Conservation (phyloP, 495 filamentous ascomycete genomes). For the Poronia punctata region DNA sequence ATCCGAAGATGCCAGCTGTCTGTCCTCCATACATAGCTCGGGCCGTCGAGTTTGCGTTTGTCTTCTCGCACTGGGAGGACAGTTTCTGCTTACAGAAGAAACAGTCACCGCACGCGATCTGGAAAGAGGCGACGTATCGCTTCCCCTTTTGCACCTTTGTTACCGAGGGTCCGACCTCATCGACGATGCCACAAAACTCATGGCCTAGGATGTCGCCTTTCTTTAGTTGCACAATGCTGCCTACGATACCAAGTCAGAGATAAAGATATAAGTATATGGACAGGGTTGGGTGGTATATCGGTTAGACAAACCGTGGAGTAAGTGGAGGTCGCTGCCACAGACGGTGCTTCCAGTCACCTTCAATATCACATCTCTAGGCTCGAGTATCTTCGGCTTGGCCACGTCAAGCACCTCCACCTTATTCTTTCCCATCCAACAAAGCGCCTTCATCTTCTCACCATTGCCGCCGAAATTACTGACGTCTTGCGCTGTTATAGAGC, state of each 20-base stretch:
- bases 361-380: constrained; percentile 72
- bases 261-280: not conserved
- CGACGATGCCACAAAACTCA: constrained; percentile 80
- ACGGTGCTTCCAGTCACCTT: constrained; percentile 81
- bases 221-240: constrained; percentile 60
- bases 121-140: constrained; percentile 78
- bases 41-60: constrained; percentile 62
- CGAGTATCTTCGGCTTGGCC: constrained; percentile 63
- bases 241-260: constrained; percentile 6
- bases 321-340: constrained; percentile 80
- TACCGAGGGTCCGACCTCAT: constrained; percentile 56
- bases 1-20: constrained; percentile 70
- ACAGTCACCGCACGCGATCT: constrained; percentile 75
- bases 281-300: too few relatives aligned
- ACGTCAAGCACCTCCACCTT: constrained; percentile 53
- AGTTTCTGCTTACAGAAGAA: constrained; percentile 70
- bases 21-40: constrained; percentile 65
- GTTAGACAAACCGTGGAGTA: constrained; percentile 53
- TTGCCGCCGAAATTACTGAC: constrained; percentile 43
- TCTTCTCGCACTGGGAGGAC: constrained; percentile 70
- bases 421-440: constrained; percentile 67
- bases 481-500: constrained; percentile 51
- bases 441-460: constrained; percentile 61
- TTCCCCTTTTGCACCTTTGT: constrained; percentile 56
- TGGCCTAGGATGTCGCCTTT: constrained; percentile 88